Base-by-base conservation (phyloP, 306 rosid species). In the Vigna radiata region DNA sequence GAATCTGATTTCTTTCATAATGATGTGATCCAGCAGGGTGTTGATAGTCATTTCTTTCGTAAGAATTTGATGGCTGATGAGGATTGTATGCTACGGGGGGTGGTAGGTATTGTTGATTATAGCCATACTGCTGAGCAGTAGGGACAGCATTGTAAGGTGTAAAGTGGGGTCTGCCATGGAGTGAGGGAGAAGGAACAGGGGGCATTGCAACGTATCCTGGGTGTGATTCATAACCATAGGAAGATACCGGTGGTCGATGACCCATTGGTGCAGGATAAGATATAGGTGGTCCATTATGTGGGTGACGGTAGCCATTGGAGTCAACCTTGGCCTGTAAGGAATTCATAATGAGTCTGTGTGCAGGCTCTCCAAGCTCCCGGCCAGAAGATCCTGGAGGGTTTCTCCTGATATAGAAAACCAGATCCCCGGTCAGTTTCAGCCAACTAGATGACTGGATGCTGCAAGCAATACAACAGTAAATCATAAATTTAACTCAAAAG, bases 321-420 rank as follows among this genome's bases (percentile, higher is more conserved):
- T 78, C 86, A 6, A 14, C 77, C 78, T 76, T 93, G 18, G 3
- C 76, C 54, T 81, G 93, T 71, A 93, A 80, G 64, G 93, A 88
- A 83, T 88, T 93, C 15, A 37, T 81, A 43, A 91, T 77, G 7
- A 93, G 88, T 41, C 97, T 89, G 63, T 72, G 95, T 25, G 95
- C 95, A 0, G 93, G 91, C 1, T 83, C 90, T 53, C 93, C 96
- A 8, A 89, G 88, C 73, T 86, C 88, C 72, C 76, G 85, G 21
- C 98, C 96, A 65, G 91, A 88, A 53, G 83, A 52, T 6, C 97
- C 97, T 0, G 89, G 77, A 63, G 89, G 92, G 69, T 82, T 85
- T 19, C 77, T 84, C 90, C 99, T 92, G 85, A 66, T 79, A 81
- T 27, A 15, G 39, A 77, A 79, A 71, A 68, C 39, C 72, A 48